Evolutionary conservation across 495 filamentous ascomycete genomes (phyloP), one percentile per base, ranked within the genome.

Genomic region (Massariosphaeria phaeospora): DNA sequence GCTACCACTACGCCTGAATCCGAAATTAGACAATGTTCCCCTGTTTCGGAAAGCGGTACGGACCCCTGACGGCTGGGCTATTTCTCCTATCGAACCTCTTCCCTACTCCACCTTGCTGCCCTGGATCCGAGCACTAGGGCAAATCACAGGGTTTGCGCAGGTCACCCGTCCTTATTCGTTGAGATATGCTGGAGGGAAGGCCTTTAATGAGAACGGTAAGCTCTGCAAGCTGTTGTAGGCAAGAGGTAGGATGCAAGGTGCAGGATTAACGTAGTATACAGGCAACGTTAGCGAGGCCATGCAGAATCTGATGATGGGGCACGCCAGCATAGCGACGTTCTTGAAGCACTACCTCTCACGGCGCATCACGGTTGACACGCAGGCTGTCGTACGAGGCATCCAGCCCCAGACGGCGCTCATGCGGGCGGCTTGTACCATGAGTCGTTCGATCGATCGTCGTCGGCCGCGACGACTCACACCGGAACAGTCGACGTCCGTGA

Each of bases 211-310:
- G 31, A 42, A 51, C 42, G 17, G 53, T 52, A 34, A 46, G 24
- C 33, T 50, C 7, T 6, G 20, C 38, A 9, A 43, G 24, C n/a
- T 23, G 3, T 13, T 45, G 9, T 27, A 9, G 27, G 23, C n/a
- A 31, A 20, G n/a, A n/a, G n/a, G n/a, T n/a, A n/a, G n/a, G n/a
- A n/a, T n/a, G n/a, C n/a, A n/a, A n/a, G n/a, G n/a, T n/a, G n/a
- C 29, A 5, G 12, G 33, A 45, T 23, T 53, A 53, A 44, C 15
- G 21, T 45, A 33, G 26, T 34, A 53, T n/a, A n/a, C 42, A 57
- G 54, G 54, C 47, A 57, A 73, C 27, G 58, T 74, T 39, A 68
- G 64, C n/a, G 67, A 71, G 55, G 55, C 66, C 29, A 29, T 73
- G 23, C 64, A 74, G 63, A 73, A 73, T n/a, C n/a, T n/a, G n/a